A percentile compares a stretch with the other conserved stretches of the same genome.
Conservation (phyloP, 140 eudicot genomes). For the Erigeron philadelphicus region DNA sequence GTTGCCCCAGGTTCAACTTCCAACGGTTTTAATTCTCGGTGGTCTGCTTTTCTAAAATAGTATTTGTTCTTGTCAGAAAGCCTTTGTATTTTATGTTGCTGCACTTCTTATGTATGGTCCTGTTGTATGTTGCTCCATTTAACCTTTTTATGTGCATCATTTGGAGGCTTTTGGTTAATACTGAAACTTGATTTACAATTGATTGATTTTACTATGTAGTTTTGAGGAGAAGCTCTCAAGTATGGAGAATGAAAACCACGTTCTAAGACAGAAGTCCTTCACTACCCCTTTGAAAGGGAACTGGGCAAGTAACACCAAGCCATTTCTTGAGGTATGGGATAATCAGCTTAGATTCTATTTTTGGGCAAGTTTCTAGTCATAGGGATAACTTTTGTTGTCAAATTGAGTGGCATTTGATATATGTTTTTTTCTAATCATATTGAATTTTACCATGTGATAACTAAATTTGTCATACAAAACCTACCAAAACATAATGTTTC, state of each 20-base stretch:
- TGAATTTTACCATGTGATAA: neutral
- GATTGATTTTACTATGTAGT: conserved; percentile 32
- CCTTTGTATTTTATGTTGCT: no score
- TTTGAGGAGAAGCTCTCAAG: conserved; percentile 75
- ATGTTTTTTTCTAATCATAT: neutral
- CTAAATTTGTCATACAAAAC: neutral
- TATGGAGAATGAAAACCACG: conserved; percentile 80
- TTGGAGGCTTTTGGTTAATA: neutral
- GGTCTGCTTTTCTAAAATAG: no score
- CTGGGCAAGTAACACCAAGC: conserved; percentile 60
- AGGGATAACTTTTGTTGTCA: neutral
- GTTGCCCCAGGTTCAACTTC: no score
- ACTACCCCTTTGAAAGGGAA: conserved; percentile 58
- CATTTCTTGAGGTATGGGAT: conserved; percentile 60
- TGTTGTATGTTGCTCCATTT: no score
- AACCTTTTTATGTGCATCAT: neutral
- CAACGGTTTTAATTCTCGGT: no score
- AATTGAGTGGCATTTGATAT: neutral
- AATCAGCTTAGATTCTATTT: conserved; percentile 13
- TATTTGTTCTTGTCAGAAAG: no score
- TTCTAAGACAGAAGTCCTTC: conserved; percentile 71
- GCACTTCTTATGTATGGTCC: no score
- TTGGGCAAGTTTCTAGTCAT: neutral
- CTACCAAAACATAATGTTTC: neutral
- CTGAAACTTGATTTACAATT: conserved; percentile 2